phyloP scores from a whole-genome alignment of 768 basidiomycete genomes.

The Piloderma croceum region DNA sequence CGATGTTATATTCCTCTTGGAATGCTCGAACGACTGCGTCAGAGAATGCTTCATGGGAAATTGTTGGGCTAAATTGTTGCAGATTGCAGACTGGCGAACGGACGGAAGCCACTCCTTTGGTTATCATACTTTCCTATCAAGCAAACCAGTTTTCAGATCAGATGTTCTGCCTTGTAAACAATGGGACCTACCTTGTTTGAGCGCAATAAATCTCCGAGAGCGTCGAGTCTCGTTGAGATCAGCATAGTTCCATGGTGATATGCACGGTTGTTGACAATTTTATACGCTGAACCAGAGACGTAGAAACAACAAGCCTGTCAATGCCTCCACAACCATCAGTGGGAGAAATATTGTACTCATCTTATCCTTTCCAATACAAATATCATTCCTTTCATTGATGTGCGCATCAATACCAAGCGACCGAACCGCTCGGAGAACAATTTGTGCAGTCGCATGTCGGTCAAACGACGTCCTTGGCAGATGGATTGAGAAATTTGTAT shows the following conservation, averaged over 20 bases:
- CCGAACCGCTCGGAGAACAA: conserved; percentile 73
- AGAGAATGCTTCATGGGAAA: conserved; percentile 69
- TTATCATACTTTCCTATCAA: conserved; percentile 68
- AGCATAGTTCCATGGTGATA: conserved; percentile 99
- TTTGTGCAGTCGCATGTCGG: conserved; percentile 65
- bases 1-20: conserved; percentile 44
- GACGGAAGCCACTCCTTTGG: conserved; percentile 85
- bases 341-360: conserved; percentile 47
- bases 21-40: conserved; percentile 68
- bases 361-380: conserved; percentile 82
- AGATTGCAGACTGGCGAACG: conserved; percentile 91
- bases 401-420: conserved; percentile 69
- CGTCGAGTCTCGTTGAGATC: conserved; percentile 70
- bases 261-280: conserved; percentile 82
- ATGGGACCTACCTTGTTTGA: conserved; percentile 57
- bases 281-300: conserved; percentile 98
- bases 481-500: conserved; percentile 95
- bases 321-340: not conserved
- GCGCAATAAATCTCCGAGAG: conserved; percentile 67
- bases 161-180: too few species aligned
- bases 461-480: conserved; percentile 79
- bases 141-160: too few species aligned
- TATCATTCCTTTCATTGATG: conserved; percentile 88
- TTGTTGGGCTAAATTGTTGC: conserved; percentile 39
- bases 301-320: conserved; percentile 26